Percentiles rank a stretch among this genome's conserved stretches.
phyloP scores from a whole-genome alignment of 345 rosid genomes.

The Eucalyptus sp. region DNA sequence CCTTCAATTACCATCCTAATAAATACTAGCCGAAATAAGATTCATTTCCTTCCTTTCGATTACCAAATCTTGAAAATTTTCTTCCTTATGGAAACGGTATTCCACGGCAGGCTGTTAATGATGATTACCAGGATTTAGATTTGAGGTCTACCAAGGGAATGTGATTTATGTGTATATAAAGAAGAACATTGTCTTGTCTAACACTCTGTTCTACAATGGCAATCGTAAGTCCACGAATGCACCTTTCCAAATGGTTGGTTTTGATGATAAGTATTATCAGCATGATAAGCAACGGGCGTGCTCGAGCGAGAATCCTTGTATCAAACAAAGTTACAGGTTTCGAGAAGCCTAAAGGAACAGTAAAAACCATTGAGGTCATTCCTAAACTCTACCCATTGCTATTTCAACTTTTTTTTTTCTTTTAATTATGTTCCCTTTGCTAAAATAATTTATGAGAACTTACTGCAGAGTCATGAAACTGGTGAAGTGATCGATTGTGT shows the following conservation, averaged over 20 bases:
- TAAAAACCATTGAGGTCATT: not conserved
- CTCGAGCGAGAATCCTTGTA: not conserved
- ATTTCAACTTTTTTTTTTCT: not conserved
- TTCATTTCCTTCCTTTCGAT: too few species aligned
- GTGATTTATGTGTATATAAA: not conserved
- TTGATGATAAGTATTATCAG: not conserved
- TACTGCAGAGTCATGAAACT: not conserved
- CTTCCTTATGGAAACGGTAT: too few species aligned
- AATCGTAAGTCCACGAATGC: not conserved
- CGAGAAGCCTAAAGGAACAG: not conserved
- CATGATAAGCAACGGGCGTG: too few species aligned
- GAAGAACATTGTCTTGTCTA: not conserved
- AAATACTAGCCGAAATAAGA: too few species aligned
- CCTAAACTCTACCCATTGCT: not conserved
- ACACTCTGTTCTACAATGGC: not conserved
- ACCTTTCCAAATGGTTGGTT: not conserved
- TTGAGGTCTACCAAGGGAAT: not conserved
- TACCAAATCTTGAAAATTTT: too few species aligned
- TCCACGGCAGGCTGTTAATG: not conserved
- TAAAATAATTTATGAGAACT: not conserved
- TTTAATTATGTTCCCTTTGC: not conserved
- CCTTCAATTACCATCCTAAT: too few species aligned
- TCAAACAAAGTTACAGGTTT: not conserved
- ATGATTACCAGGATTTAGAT: not conserved
- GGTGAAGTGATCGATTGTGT: conserved; percentile 8